Conservation (phyloP, 176 grass and related monocot species). For the Pharus latifolius region DNA sequence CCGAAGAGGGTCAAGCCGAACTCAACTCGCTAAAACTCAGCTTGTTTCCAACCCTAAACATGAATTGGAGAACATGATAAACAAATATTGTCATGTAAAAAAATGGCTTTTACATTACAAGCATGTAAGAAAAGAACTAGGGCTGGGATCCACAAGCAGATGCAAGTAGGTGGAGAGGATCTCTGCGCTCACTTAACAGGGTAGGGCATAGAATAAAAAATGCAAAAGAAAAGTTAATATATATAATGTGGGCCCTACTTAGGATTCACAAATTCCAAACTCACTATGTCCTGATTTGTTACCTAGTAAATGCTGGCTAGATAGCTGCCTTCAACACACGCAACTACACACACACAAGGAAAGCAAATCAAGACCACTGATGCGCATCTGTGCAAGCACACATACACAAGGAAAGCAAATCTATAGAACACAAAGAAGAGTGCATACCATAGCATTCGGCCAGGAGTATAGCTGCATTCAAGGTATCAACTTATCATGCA, state of each 20-base stretch:
- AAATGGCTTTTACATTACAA: background rate
- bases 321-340: background rate
- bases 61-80: no score
- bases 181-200: background rate
- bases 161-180: background rate
- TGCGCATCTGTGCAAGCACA: background rate
- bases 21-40: no score
- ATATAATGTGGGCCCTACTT: background rate
- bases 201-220: background rate
- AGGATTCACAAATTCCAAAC: slow-evolving; percentile 12
- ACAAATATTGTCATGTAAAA: background rate
- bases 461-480: slow-evolving; percentile 20
- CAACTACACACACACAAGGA: no score
- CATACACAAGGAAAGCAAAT: no score
- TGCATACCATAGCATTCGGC: slow-evolving; percentile 50
- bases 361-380: no score
- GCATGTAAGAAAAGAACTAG: background rate
- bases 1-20: no score
- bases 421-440: background rate
- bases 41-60: no score
- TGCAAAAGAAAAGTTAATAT: background rate
- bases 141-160: no score
- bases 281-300: background rate
- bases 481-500: slow-evolving; percentile 38
- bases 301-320: background rate